Evolutionary conservation across 768 basidiomycete species (phyloP).

Genomic region (Tulasnella sp.): DNA sequence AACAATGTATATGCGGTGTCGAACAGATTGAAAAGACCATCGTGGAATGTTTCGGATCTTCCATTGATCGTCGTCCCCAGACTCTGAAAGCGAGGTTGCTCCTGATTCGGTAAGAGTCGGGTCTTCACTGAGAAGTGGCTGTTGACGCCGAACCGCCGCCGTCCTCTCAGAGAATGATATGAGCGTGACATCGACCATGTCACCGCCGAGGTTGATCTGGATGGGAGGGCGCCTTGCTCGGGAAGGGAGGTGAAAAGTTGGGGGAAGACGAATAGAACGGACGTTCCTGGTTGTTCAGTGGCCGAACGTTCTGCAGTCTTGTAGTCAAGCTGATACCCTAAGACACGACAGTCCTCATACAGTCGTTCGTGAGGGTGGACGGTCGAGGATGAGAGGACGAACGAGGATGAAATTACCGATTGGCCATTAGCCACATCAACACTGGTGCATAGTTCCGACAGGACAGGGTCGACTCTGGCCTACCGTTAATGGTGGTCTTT

Average conservation of each 20-base stretch:
- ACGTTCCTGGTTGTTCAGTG: neutral
- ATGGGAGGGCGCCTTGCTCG: neutral
- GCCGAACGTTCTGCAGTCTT: neutral
- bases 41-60: neutral
- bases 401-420: neutral
- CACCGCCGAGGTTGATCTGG: neutral
- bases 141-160: neutral
- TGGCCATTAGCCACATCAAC: neutral
- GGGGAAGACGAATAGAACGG: neutral
- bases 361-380: neutral
- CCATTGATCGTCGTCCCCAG: neutral
- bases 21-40: neutral
- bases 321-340: neutral
- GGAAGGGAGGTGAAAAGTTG: neutral
- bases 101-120: neutral
- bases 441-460: no score
- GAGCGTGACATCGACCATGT: neutral
- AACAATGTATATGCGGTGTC: neutral
- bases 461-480: no score
- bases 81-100: neutral
- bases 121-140: neutral
- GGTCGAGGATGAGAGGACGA: neutral
- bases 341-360: neutral
- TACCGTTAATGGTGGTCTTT: neutral
- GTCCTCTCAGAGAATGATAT: neutral